A percentile compares a stretch with the other conserved stretches of the same genome.
phyloP scores from a whole-genome alignment of 192 early-diverging fungal species.

The Podila epigama region DNA sequence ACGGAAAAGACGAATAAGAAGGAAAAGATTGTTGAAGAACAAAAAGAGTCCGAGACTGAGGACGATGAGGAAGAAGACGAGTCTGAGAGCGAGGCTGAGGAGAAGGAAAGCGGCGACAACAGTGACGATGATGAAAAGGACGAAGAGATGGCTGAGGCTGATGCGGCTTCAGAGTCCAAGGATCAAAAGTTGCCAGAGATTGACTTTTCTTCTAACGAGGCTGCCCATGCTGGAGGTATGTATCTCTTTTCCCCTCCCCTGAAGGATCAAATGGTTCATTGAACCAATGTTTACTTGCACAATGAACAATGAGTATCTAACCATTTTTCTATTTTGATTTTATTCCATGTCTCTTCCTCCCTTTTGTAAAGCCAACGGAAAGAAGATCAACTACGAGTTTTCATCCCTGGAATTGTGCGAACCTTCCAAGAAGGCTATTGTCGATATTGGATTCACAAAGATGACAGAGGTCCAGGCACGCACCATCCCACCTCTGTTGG shows the following conservation, averaged over 20 bases:
- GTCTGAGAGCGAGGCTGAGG: conserved; percentile 6
- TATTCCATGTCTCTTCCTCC: no score
- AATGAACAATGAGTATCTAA: no score
- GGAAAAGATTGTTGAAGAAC: conserved; percentile 30
- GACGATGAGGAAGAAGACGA: conserved; percentile 20
- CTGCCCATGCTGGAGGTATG: conserved; percentile 7
- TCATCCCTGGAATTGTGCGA: conserved; percentile 80
- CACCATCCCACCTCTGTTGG: conserved; percentile 93
- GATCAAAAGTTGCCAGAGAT: conserved; percentile 28
- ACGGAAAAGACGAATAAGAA: conserved; percentile 46
- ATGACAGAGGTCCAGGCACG: conserved; percentile 99
- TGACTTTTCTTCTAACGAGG: conserved; percentile 45
- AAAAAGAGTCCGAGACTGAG: conserved; percentile 16
- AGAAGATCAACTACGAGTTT: conserved; percentile 70
- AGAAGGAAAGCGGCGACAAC: conserved; percentile 11
- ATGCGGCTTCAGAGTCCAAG: conserved; percentile 9
- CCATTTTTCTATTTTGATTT: background rate
- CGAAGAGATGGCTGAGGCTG: conserved; percentile 14
- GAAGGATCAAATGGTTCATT: background rate
- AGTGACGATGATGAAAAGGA: conserved; percentile 25
- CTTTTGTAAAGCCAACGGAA: conserved; percentile 15
- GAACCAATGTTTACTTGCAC: no score
- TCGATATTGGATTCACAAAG: conserved; percentile 89
- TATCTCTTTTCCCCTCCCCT: no score
- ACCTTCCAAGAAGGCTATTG: conserved; percentile 80